Percentiles rank a stretch among this genome's conserved stretches.
Evolutionary conservation across 257 asterid species (phyloP).

Genomic region (Solanum habrochaites): DNA sequence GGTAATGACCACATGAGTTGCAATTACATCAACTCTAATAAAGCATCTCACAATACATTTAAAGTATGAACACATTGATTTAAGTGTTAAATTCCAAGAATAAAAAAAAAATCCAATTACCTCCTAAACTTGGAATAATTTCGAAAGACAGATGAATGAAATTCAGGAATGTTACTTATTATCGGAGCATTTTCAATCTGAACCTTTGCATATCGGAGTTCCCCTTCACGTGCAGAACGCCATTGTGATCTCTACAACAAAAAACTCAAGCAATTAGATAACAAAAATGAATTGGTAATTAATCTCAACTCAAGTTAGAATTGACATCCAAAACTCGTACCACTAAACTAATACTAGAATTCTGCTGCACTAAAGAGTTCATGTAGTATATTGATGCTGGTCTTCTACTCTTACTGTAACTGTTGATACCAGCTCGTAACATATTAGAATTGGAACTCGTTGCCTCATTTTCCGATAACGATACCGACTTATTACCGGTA

Average conservation of each 20-base stretch:
- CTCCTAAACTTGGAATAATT: slow-evolving; percentile 44
- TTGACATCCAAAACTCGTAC: slow-evolving; percentile 14
- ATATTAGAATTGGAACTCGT: not conserved
- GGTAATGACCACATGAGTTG: not conserved
- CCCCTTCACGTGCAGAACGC: slow-evolving; percentile 37
- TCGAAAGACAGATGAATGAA: slow-evolving; percentile 34
- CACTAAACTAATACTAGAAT: slow-evolving; percentile 11
- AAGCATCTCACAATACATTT: not conserved
- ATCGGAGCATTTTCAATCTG: slow-evolving; percentile 36
- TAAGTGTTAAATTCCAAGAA: not conserved
- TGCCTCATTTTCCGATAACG: not conserved
- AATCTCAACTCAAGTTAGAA: not conserved
- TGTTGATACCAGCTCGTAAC: slow-evolving; percentile 13
- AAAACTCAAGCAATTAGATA: not conserved
- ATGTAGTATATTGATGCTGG: slow-evolving; percentile 29
- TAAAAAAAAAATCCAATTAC: slow-evolving; percentile 1
- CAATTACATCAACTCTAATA: not conserved
- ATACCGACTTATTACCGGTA: not conserved
- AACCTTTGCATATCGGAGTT: slow-evolving; percentile 27
- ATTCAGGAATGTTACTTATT: slow-evolving; percentile 17
- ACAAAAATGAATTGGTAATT: not conserved
- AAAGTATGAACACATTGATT: not conserved
- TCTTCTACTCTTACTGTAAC: slow-evolving; percentile 17
- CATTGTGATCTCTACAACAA: slow-evolving; percentile 26
- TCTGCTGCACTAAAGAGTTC: slow-evolving; percentile 26